Evolutionary conservation across 768 basidiomycete species (phyloP).

Genomic region (Candolleomyces efflorescens): DNA sequence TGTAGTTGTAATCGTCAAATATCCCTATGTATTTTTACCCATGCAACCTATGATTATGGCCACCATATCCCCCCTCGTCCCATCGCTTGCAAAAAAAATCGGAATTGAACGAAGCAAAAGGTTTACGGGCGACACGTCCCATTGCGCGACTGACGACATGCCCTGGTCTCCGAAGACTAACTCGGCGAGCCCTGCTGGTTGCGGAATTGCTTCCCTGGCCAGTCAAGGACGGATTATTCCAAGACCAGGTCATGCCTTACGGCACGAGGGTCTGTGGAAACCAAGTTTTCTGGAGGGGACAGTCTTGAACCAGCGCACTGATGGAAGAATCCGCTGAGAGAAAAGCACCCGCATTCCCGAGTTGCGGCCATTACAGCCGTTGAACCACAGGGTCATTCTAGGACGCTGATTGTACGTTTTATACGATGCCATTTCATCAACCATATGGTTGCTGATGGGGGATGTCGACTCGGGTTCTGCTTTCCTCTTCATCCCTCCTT

Average conservation of each 20-base stretch:
- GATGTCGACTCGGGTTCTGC: not conserved
- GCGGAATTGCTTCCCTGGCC: conserved; percentile 94
- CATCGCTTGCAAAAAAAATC: too few relatives aligned
- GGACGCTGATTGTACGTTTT: not conserved
- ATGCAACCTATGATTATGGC: too few relatives aligned
- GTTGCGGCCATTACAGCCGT: conserved; percentile 80
- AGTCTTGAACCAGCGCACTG: conserved; percentile 92
- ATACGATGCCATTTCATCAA: not conserved
- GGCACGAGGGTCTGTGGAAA: conserved; percentile 62
- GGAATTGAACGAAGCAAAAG: conserved; percentile 41
- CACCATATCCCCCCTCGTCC: too few relatives aligned
- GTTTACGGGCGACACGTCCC: conserved; percentile 74
- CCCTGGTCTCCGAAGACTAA: conserved; percentile 91
- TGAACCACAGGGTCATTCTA: conserved; percentile 42
- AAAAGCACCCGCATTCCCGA: conserved; percentile 76
- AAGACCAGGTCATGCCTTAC: conserved; percentile 61
- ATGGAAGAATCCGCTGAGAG: conserved; percentile 53
- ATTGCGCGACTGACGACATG: conserved; percentile 81
- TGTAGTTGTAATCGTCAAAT: too few relatives aligned
- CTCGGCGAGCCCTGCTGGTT: conserved; percentile 83
- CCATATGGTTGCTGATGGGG: not conserved
- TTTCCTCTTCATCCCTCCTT: not conserved
- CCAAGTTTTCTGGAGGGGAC: conserved; percentile 96
- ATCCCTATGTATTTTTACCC: too few relatives aligned
- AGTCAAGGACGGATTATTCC: conserved; percentile 83